These are phyloP conservation scores for Nymphaea thermarum DNA, from an alignment of 164 flowering plant genomes.

Conservation along the genomic window DNA sequence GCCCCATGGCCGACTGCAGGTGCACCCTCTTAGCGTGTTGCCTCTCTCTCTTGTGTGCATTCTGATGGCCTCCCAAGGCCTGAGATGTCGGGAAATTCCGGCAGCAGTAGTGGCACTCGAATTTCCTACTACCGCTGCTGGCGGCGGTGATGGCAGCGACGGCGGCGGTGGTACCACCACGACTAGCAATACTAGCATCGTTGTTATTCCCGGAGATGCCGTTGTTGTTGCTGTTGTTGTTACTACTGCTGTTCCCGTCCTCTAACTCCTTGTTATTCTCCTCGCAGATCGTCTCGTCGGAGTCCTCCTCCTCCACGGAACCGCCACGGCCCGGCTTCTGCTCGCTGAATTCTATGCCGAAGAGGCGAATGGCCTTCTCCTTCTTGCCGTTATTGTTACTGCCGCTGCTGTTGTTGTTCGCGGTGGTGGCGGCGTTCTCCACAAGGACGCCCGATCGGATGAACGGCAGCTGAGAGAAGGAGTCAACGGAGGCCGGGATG, in stretches of 20 bases:
- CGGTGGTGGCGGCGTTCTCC: not conserved
- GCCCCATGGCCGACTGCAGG: conserved; percentile 62
- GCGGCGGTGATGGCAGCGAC: not conserved
- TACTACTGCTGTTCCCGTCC: conserved; percentile 1
- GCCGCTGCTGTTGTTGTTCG: not conserved
- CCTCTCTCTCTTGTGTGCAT: conserved; percentile 91
- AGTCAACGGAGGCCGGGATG: conserved; percentile 33
- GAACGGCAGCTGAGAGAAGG: conserved; percentile 92
- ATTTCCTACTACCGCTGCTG: conserved; percentile 20
- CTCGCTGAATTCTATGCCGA: conserved; percentile 62
- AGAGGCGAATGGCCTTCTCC: conserved; percentile 63
- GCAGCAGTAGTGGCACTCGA: conserved; percentile 92
- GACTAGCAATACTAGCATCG: not conserved
- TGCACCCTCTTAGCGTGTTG: conserved; percentile 84
- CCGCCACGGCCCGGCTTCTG: not conserved
- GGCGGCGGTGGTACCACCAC: not conserved
- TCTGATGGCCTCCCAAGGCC: conserved; percentile 95
- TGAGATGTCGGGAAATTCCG: conserved; percentile 92
- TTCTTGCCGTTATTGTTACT: conserved; percentile 2
- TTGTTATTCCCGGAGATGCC: not conserved
- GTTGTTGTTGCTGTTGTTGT: not conserved
- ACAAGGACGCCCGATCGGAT: conserved; percentile 49
- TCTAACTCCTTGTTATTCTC: conserved; percentile 13
- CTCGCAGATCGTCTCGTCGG: conserved; percentile 13
- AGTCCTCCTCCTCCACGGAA: conserved; percentile 1